These are phyloP conservation scores for Fusarium euwallaceae DNA, from an alignment of 2,329 filamentous ascomycete genomes.

Conservation along the genomic window DNA sequence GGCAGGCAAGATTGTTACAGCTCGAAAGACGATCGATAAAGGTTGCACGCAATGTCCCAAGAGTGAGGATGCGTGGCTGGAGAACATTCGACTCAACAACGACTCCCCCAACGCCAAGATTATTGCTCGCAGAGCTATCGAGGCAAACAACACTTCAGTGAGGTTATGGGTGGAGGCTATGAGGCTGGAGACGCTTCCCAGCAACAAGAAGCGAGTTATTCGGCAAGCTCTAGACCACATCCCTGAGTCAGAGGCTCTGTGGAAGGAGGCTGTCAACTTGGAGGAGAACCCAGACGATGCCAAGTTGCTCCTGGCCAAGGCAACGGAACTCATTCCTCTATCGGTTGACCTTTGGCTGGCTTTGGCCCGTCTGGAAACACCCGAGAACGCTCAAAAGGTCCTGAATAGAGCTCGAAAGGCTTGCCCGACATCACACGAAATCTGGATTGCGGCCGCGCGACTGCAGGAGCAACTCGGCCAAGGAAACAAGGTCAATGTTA, in stretches of 20 bases:
- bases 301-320: slow-evolving; percentile 89
- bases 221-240: slow-evolving; percentile 92
- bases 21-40: slow-evolving; percentile 86
- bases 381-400: slow-evolving; percentile 93
- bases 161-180: slow-evolving; percentile 96
- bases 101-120: slow-evolving; percentile 94
- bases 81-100: slow-evolving; percentile 89
- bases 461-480: slow-evolving; percentile 90
- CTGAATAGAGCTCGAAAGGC: slow-evolving; percentile 96
- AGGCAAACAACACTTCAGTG: slow-evolving; percentile 89
- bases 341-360: slow-evolving; percentile 97
- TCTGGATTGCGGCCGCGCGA: slow-evolving; percentile 95
- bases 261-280: slow-evolving; percentile 97
- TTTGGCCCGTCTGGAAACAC: slow-evolving; percentile 87
- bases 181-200: slow-evolving; percentile 85
- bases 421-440: slow-evolving; percentile 91
- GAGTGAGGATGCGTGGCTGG: slow-evolving; percentile 95
- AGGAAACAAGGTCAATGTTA: slow-evolving; percentile 85
- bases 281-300: slow-evolving; percentile 93
- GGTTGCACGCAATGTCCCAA: slow-evolving; percentile 93
- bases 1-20: slow-evolving; percentile 90
- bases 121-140: slow-evolving; percentile 93
- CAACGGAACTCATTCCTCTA: slow-evolving; percentile 92
- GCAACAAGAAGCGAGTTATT: slow-evolving; percentile 92
- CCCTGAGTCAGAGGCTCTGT: slow-evolving; percentile 94